Base-by-base conservation (phyloP, 768 basidiomycete species). In the Mycena sanguinolenta region DNA sequence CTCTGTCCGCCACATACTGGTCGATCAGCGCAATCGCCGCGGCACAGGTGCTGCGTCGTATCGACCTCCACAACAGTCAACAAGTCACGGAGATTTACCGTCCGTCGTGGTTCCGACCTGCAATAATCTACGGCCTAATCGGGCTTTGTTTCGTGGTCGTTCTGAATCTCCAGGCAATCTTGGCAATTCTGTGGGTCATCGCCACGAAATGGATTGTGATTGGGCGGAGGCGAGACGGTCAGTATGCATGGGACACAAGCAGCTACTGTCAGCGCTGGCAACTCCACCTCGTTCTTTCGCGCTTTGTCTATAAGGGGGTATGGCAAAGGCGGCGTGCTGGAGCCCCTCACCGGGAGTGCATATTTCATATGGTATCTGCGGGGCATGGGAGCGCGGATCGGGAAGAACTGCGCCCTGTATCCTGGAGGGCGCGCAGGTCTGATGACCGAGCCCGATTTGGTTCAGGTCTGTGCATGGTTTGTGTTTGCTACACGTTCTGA, bases 191-290 rank as follows among this genome's bases (percentile, higher is more conserved):
- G 1, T 84, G 83, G 83, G 82, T 82, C 14, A 79, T 86, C 57
- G 62, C 73, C n/a, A 81, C 81, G 5, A 86, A 86, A 65, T 84
- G 84, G 84, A 32, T 83, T 21, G 65, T 86, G 38, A 82, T 86
- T 36, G 83, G 84, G 19, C 77, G 77, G 36, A 76, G 85, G 38
- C 73, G 72, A 32, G 79, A 81, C 32, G 85, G 85, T 0, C 76
- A 76, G 49, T 85, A 80, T 71, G 78, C 83, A 39, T 86, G 85
- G 85, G 84, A 86, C 69, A 77, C 80, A 66, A 83, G 81, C 77
- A 82, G 79, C 52, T 86, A 86, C 70, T 85, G 84, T 74, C 85
- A 86, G 71, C 80, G 84, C 34, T 86, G 85, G 85, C 84, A 86
- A 74, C 78, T 86, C 16, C 84, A 85, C 65, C 79, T 84, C 21